Evolutionary conservation across 192 early-diverging fungal species (phyloP).

Genomic region (Rhizoclosmatium globosum): DNA sequence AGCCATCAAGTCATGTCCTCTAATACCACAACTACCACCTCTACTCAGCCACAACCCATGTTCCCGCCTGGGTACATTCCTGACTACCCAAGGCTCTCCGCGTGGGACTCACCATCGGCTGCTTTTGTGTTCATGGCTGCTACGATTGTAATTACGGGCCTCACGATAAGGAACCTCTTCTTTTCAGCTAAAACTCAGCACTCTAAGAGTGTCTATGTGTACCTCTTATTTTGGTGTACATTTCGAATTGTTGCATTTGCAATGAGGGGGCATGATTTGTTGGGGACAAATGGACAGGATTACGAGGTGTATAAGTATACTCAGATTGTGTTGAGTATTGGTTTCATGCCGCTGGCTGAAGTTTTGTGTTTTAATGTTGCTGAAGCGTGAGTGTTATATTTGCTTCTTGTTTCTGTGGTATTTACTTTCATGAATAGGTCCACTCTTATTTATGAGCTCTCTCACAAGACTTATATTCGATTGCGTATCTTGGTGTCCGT

Average conservation of each 20-base stretch:
- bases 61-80: conserved; percentile 34
- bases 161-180: conserved; percentile 1
- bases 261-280: conserved; percentile 9
- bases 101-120: conserved; percentile 4
- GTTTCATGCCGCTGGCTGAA: conserved; percentile 32
- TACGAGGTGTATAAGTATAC: not conserved
- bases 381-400: conserved; percentile 2
- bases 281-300: conserved; percentile 2
- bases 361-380: not conserved
- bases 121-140: conserved; percentile 14
- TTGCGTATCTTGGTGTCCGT: not conserved
- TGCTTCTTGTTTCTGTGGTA: not conserved
- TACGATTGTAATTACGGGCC: not conserved
- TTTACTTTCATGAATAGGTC: not conserved
- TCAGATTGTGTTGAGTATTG: conserved; percentile 19
- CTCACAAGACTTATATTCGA: not conserved
- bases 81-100: conserved; percentile 18
- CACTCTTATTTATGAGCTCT: conserved; percentile 14
- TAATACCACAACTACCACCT: not conserved
- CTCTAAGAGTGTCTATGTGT: conserved; percentile 9
- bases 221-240: conserved; percentile 17
- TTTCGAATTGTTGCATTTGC: conserved; percentile 7
- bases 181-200: conserved; percentile 21
- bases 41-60: not conserved
- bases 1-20: not conserved